Evolutionary conservation across 208 protist genomes (phyloP).

Genomic region (Endotrypanum monterogeii): DNA sequence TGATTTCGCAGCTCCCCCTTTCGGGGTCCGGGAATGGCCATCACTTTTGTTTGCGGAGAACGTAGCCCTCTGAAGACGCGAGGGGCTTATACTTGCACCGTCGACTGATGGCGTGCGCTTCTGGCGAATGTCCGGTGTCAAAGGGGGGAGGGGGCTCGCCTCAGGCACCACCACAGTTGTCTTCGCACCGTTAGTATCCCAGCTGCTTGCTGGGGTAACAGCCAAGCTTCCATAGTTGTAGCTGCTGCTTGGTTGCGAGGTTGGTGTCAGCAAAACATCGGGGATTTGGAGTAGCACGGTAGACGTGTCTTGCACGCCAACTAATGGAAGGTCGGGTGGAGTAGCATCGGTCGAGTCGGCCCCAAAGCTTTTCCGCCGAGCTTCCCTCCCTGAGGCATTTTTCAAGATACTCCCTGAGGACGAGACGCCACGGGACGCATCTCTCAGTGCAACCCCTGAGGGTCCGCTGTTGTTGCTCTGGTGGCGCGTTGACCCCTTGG

Average conservation of each 20-base stretch:
- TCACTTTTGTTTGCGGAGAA: not conserved
- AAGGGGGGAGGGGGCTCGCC: not conserved
- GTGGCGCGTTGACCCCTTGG: not conserved
- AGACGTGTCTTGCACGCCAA: slow-evolving; percentile 5
- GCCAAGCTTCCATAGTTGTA: not conserved
- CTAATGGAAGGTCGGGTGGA: no score
- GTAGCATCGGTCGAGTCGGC: not conserved
- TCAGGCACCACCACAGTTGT: not conserved
- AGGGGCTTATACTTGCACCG: not conserved
- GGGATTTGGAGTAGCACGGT: slow-evolving; percentile 3
- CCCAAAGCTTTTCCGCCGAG: not conserved
- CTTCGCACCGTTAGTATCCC: not conserved
- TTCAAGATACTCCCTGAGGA: not conserved
- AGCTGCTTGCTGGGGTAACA: not conserved
- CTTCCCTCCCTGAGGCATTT: no score
- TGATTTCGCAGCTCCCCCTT: not conserved
- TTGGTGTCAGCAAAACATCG: slow-evolving; percentile 2
- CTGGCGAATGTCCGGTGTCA: not conserved
- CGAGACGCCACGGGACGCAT: not conserved
- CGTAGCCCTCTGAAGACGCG: not conserved
- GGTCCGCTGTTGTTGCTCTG: not conserved
- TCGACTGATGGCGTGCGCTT: not conserved
- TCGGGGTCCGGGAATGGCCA: not conserved
- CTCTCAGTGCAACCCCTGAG: not conserved
- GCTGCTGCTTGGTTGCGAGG: not conserved